phyloP scores from a whole-genome alignment of 306 rosid genomes.

The Inga leiocalycina region DNA sequence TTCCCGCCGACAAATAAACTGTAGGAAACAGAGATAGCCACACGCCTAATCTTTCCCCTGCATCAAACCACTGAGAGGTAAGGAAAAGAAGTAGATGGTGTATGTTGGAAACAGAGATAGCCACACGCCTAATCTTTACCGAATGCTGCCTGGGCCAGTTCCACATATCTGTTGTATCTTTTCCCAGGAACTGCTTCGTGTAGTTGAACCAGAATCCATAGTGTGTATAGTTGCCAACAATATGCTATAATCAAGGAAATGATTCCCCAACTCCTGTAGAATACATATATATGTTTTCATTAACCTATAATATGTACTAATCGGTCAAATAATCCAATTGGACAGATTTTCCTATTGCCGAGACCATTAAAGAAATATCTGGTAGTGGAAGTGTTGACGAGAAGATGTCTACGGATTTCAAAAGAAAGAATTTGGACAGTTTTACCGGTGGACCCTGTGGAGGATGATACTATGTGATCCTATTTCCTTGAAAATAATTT shows the following conservation, averaged over 20 bases:
- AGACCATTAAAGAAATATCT: not conserved
- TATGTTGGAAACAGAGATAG: not conserved
- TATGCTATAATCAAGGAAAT: slow-evolving; percentile 88
- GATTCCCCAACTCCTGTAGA: slow-evolving; percentile 96
- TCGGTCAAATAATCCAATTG: not conserved
- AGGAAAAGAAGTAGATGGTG: not conserved
- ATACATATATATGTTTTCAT: not conserved
- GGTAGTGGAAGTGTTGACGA: slow-evolving; percentile 22
- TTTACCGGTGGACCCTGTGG: slow-evolving; percentile 4
- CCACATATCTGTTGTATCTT: slow-evolving; percentile 98
- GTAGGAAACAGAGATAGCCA: slow-evolving; percentile 99
- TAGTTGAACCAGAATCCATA: slow-evolving; percentile 97
- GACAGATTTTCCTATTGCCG: not conserved
- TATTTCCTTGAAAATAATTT: not conserved
- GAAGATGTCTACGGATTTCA: slow-evolving; percentile 9
- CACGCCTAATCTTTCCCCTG: slow-evolving; percentile 96
- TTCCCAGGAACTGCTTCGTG: slow-evolving; percentile 99
- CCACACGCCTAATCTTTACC: slow-evolving; percentile 40
- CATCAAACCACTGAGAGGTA: not conserved
- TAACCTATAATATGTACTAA: not conserved
- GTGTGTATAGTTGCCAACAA: slow-evolving; percentile 92
- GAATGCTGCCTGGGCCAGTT: slow-evolving; percentile 98
- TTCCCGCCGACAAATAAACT: slow-evolving; percentile 93
- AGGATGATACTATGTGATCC: not conserved
- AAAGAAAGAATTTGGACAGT: slow-evolving; percentile 10